Conservation (phyloP, 805 yeast species). For the Saccharomycopsis sp. region DNA sequence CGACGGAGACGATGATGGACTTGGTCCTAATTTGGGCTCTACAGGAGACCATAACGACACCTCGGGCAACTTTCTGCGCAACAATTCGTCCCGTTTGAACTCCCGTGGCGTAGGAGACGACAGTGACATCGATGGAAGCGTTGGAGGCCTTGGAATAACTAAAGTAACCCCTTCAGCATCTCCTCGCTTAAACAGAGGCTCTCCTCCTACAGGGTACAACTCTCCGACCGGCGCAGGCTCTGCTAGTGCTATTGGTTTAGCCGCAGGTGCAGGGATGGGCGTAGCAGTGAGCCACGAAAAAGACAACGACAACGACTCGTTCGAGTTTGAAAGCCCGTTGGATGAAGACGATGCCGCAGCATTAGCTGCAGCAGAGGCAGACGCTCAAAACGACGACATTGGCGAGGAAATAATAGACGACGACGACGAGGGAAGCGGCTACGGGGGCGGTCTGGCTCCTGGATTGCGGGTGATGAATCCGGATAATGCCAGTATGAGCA, state of each 20-base stretch:
- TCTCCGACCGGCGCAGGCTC: neutral
- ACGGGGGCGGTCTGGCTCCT: conserved; percentile 10
- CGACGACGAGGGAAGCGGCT: neutral
- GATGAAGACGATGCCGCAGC: neutral
- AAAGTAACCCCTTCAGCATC: neutral
- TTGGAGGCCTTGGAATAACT: conserved; percentile 2
- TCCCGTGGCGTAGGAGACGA: neutral
- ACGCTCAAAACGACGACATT: neutral
- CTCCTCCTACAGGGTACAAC: neutral
- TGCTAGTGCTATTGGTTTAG: conserved; percentile 1
- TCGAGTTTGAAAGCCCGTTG: neutral
- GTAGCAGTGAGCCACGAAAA: neutral
- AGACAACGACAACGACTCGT: neutral
- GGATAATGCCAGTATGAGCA: conserved; percentile 13
- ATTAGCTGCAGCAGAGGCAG: neutral
- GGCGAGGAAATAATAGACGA: conserved; percentile 1
- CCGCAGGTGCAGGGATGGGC: conserved; percentile 1
- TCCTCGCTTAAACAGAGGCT: neutral
- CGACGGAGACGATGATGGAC: conserved; percentile 8
- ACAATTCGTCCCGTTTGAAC: conserved; percentile 16
- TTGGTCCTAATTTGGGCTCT: conserved; percentile 17
- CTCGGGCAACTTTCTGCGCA: conserved; percentile 12
- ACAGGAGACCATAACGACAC: conserved; percentile 19
- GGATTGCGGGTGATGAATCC: conserved; percentile 21
- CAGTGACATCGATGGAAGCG: neutral